Evolutionary conservation across 352 stramenopile genomes (phyloP), one percentile per base, ranked within the genome.

Genomic region (Pythium biforme): DNA sequence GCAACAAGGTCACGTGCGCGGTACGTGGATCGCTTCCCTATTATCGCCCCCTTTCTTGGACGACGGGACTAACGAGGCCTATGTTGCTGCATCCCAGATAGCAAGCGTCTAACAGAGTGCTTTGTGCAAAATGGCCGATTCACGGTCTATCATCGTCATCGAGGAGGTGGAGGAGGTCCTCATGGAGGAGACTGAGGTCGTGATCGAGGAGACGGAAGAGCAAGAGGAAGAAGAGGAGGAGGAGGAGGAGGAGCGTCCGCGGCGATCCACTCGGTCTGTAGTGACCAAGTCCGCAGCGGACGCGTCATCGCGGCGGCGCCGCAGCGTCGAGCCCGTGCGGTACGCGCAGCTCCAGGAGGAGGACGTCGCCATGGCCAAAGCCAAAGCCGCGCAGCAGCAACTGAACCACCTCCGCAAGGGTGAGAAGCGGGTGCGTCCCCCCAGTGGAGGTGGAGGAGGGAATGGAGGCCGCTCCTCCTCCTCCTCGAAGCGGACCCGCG

Each of bases 301-400:
- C 29, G 17, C 62, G 39, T 49, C 48, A 14, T 49, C 55, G 25
- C 62, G 47, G 17, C 51, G 43, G 25, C 55, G 64, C 40, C 55
- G 55, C 66, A 4, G 69, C 75, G 49, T 64, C 2, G 64, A 73
- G 60, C 70, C 66, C 43, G 75, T 86, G 34, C 61, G 75, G 20
- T 86, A 78, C 59, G 63, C 70, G 7, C 72, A 87, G 31, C 67
- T 85, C 9, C 77, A 86, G 71, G 81, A 79, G 29, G 72, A 88
- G 52, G 70, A 84, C 55, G 72, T 65, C 34, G 77, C 82, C 53
- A 87, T 89, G 29, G 68, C 70, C 55, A 68, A 69, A 25, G 55
- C 86, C 26, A 73, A 71, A 59, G 52, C 48, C 50, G 56, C 33
- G 33, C 47, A 60, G 63, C 39, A 59, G n/a, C n/a, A n/a, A n/a